Base-by-base conservation (phyloP, 352 stramenopile species). In the Phytophthora uliginosa region DNA sequence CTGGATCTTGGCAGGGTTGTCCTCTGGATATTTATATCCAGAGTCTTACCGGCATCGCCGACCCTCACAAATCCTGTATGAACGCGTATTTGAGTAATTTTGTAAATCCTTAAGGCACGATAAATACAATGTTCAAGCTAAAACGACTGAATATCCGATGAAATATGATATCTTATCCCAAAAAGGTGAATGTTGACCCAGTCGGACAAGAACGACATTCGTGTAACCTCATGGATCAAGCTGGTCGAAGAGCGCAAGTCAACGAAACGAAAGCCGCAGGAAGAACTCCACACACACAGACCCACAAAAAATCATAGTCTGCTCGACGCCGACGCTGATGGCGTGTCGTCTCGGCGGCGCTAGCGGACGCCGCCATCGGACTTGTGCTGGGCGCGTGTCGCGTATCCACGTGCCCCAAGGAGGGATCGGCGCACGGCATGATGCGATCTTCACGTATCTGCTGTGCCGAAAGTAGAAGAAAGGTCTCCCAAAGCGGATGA, bases 401-500 rank as follows among this genome's bases (percentile, higher is more conserved):
- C 54, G 38, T 59, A 26, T 73, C 61, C 48, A 72, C 55, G 8
- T 74, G 71, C 56, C 48, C 63, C 7, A 63, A 33, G 42, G 77
- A 64, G 22, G 59, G 51, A 60, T 61, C 51, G 31, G 57, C 26
- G 22, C 66, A 77, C 63, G 76, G 69, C 50, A 56, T 74, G 18
- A 57, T 79, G 51, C 63, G 66, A 26, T 63, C 54, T 84, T 84
- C 58, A 81, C 71, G 68, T 82, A 74, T 50, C 68, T 84, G n/a
- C 34, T 82, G 45, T 84, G 77, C 48, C 74, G 71, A 38, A 78
- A 78, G 59, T 78, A 80, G 64, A 82, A 81, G 54, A 77, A 75
- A 53, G 61, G 62, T 22, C 82, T 90, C 52, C 91, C 91, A 6
- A 92, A 94, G 57, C 83, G 85, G 12, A 74, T 97, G 22, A 95